Evolutionary conservation across 495 filamentous ascomycete species (phyloP).

Genomic region (Hyaloscypha bicolor): DNA sequence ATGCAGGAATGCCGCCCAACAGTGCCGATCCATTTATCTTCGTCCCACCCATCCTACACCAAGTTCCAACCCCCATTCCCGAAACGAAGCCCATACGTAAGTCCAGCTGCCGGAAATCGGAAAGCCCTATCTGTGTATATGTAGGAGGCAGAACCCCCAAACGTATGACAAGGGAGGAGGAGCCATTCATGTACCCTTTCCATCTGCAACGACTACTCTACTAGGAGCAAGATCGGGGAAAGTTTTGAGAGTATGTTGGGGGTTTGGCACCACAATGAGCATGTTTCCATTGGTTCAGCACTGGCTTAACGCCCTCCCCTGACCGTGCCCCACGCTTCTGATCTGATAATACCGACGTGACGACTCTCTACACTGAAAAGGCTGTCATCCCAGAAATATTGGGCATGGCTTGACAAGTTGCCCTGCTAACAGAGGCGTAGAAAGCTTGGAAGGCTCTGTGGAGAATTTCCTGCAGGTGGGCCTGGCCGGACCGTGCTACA

Average conservation of each 20-base stretch:
- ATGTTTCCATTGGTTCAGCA: constrained; percentile 14
- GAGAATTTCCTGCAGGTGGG: not conserved
- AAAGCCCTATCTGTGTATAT: not conserved
- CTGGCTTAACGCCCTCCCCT: not conserved
- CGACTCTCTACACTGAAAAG: not conserved
- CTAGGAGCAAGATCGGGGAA: constrained; percentile 6
- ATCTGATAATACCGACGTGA: constrained; percentile 1
- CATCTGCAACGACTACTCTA: not conserved
- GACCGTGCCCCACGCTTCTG: not conserved
- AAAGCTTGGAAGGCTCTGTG: not conserved
- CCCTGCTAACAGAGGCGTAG: not conserved
- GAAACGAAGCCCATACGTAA: not conserved
- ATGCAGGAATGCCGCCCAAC: not conserved
- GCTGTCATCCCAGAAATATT: not conserved
- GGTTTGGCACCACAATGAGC: not conserved
- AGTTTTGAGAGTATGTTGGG: not conserved
- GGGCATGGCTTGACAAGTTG: not conserved
- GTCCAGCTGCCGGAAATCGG: not conserved
- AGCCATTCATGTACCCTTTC: constrained; percentile 16
- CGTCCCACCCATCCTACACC: not conserved
- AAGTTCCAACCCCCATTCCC: not conserved
- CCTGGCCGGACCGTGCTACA: not conserved
- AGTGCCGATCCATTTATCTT: not conserved
- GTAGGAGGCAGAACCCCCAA: not conserved
- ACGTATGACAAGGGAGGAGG: not conserved